phyloP scores from a whole-genome alignment of 805 yeast genomes.

The Saccharomycopsis sp. region DNA sequence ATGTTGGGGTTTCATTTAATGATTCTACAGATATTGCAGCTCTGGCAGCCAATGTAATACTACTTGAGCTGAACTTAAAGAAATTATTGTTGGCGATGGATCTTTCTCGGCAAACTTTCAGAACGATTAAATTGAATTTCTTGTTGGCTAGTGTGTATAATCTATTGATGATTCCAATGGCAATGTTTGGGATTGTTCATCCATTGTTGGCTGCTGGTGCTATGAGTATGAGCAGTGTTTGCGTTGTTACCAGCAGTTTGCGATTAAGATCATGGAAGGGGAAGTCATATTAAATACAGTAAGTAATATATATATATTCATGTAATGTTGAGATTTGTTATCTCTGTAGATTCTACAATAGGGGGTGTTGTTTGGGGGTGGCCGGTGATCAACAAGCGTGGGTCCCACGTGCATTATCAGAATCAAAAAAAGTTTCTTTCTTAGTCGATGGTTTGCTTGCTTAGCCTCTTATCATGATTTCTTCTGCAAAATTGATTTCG shows the following conservation, averaged over 20 bases:
- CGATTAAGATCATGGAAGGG: slow-evolving; percentile 61
- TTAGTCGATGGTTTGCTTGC: too few species aligned
- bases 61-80: slow-evolving; percentile 38
- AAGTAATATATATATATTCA: too few species aligned
- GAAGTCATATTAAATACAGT: too few species aligned
- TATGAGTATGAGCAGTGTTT: slow-evolving; percentile 88
- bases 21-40: slow-evolving; percentile 95
- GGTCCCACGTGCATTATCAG: too few species aligned
- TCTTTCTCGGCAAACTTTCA: slow-evolving; percentile 63
- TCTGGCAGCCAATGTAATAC: slow-evolving; percentile 91
- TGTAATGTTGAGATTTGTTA: too few species aligned
- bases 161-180: slow-evolving; percentile 79
- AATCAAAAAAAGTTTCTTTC: too few species aligned
- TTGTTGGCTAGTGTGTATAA: slow-evolving; percentile 85
- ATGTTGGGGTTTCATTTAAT: slow-evolving; percentile 85
- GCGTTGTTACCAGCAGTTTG: slow-evolving; percentile 79
- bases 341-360: too few species aligned
- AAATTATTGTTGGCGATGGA: slow-evolving; percentile 53
- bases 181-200: slow-evolving; percentile 87
- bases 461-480: too few species aligned
- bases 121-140: slow-evolving; percentile 72
- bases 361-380: too few species aligned
- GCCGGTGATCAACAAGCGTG: too few species aligned
- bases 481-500: too few species aligned
- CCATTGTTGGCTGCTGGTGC: slow-evolving; percentile 89